These are phyloP conservation scores for Lotmaria passim DNA, from an alignment of 208 protist genomes.

Conservation along the genomic window DNA sequence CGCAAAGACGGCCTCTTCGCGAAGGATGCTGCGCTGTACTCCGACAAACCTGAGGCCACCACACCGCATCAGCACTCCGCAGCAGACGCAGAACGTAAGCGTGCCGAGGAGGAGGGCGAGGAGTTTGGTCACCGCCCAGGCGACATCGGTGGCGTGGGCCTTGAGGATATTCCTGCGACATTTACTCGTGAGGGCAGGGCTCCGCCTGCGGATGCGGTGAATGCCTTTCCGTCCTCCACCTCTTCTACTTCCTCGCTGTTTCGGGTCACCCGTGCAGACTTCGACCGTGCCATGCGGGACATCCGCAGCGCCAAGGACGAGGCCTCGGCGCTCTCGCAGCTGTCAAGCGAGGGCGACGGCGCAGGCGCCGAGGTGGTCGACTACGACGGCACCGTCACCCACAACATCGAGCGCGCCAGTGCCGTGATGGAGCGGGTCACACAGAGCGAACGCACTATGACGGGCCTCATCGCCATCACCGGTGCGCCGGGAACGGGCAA, in stretches of 20 bases:
- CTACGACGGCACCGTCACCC: conserved; percentile 57
- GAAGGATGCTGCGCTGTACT: not conserved
- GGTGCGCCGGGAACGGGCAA: conserved; percentile 73
- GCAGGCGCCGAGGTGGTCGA: conserved; percentile 37
- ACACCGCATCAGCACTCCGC: not conserved
- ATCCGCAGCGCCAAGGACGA: conserved; percentile 51
- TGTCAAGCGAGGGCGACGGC: conserved; percentile 31
- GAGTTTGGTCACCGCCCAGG: conserved; percentile 16
- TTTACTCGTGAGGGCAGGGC: too few species aligned
- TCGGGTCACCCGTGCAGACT: conserved; percentile 24
- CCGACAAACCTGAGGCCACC: not conserved
- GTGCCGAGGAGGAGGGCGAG: not conserved
- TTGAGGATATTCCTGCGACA: too few species aligned
- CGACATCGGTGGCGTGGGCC: conserved; percentile 6
- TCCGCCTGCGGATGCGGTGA: too few species aligned
- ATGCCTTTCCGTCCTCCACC: not conserved
- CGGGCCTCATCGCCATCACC: conserved; percentile 52
- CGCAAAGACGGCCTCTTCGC: conserved; percentile 32
- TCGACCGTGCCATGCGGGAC: conserved; percentile 44
- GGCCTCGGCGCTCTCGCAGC: conserved; percentile 28
- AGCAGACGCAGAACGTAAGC: not conserved
- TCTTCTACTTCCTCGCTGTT: not conserved
- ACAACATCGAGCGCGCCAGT: conserved; percentile 24
- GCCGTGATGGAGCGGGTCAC: conserved; percentile 38
- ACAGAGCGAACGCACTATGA: conserved; percentile 44